Conservation (phyloP, 352 stramenopile species). For the Phytophthora colocasiae region DNA sequence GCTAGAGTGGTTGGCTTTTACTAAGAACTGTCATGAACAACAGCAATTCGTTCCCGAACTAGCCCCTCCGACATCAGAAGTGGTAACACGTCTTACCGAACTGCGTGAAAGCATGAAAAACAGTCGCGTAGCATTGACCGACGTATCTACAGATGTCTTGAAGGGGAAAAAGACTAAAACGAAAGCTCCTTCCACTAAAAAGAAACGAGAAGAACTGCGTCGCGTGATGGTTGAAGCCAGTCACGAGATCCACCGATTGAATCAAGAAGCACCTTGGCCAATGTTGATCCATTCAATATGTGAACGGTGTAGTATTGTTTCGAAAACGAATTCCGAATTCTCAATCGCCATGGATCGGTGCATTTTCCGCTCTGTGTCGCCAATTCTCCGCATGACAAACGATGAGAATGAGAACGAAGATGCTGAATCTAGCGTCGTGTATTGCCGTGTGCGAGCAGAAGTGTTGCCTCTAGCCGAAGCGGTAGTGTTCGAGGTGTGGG, state of each 20-base stretch:
- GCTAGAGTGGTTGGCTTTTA: conserved; percentile 53
- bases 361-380: conserved; percentile 45
- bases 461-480: conserved; percentile 26
- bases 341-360: conserved; percentile 48
- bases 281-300: conserved; percentile 45
- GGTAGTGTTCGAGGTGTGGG: conserved; percentile 53
- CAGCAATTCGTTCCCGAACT: conserved; percentile 45
- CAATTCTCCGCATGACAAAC: conserved; percentile 45
- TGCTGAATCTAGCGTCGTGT: conserved; percentile 27
- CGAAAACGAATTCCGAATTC: background rate
- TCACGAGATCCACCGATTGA: conserved; percentile 30
- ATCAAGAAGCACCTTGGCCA: conserved; percentile 43
- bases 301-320: conserved; percentile 33
- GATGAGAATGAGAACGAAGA: conserved; percentile 30
- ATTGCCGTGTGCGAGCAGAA: conserved; percentile 53
- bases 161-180: conserved; percentile 37
- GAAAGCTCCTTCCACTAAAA: conserved; percentile 23
- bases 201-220: conserved; percentile 34
- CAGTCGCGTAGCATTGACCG: conserved; percentile 11
- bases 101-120: conserved; percentile 15
- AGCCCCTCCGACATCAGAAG: conserved; percentile 9
- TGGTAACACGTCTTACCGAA: conserved; percentile 23
- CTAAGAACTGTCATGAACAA: conserved; percentile 52
- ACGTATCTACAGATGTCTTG: conserved; percentile 10
- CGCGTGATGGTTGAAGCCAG: conserved; percentile 20